Conservation (phyloP, 495 filamentous ascomycete species). For the Glonium stellatum region DNA sequence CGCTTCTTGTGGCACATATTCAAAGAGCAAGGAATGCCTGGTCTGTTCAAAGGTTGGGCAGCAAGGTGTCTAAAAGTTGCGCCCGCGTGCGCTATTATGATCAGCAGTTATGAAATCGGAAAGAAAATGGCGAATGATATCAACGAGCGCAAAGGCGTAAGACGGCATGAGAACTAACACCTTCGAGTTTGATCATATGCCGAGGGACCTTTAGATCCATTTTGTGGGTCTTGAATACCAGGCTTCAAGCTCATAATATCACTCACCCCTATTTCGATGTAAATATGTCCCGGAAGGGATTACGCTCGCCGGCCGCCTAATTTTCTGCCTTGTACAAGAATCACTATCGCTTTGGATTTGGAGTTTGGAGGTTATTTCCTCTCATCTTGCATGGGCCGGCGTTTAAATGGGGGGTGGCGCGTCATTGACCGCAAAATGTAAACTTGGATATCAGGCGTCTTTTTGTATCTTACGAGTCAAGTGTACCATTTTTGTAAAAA, state of each 20-base stretch:
- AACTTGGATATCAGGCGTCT: background rate
- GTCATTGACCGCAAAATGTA: background rate
- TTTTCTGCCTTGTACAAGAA: background rate
- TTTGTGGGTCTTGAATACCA: background rate
- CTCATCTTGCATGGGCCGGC: constrained; percentile 2
- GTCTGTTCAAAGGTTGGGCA: constrained; percentile 84
- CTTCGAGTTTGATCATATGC: no score
- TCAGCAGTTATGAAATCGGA: constrained; percentile 91
- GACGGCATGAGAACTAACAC: background rate
- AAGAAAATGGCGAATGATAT: constrained; percentile 77
- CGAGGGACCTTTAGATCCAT: background rate
- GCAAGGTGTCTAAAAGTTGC: constrained; percentile 90
- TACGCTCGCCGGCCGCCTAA: background rate
- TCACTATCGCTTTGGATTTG: background rate
- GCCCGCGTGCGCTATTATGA: constrained; percentile 99
- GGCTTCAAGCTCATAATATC: no score
- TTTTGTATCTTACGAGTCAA: background rate
- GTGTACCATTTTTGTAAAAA: background rate
- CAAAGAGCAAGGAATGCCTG: constrained; percentile 67
- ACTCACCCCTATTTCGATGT: background rate
- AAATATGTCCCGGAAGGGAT: background rate
- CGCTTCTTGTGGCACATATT: constrained; percentile 84
- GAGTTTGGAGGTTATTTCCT: background rate
- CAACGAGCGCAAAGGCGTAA: constrained; percentile 52
- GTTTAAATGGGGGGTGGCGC: background rate